Percentiles rank a stretch among this genome's conserved stretches.
Evolutionary conservation across 1,284 basidiomycete genomes (phyloP).

Genomic region (Limonomyces culmigenus): DNA sequence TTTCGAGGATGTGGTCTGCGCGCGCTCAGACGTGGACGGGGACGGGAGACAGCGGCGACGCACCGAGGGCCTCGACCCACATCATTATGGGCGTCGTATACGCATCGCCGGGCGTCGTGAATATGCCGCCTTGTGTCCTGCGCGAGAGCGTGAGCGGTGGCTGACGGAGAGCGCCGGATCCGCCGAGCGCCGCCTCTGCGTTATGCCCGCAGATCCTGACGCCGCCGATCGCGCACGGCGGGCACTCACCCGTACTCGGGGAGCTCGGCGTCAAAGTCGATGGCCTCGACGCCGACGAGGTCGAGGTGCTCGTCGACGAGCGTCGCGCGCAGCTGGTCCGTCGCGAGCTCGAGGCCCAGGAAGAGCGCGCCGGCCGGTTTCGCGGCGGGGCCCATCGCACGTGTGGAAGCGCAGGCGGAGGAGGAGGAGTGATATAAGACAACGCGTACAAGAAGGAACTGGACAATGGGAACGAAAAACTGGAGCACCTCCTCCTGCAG

Average conservation of each 20-base stretch:
- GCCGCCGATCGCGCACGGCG: too few species aligned
- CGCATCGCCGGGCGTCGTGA: constrained; percentile 68
- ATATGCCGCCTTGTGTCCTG: constrained; percentile 71
- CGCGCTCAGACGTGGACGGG: constrained; percentile 9
- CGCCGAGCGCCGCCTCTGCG: too few species aligned
- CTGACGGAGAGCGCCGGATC: too few species aligned
- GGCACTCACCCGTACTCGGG: constrained; percentile 62
- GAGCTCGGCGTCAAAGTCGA: constrained; percentile 67
- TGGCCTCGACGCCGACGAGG: constrained; percentile 58
- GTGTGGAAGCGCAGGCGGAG: too few species aligned
- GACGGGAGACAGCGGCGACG: constrained; percentile 14
- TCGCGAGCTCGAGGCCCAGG: constrained; percentile 63
- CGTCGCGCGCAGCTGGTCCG: constrained; percentile 62
- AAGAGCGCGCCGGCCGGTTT: too few species aligned
- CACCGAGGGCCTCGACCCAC: constrained; percentile 73
- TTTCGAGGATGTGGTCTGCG: constrained; percentile 56
- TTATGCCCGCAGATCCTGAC: constrained; percentile 2
- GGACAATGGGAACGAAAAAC: too few species aligned
- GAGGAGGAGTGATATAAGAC: too few species aligned
- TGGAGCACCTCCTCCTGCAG: too few species aligned
- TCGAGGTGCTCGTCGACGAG: constrained; percentile 68
- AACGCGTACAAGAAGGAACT: too few species aligned
- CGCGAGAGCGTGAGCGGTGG: too few species aligned
- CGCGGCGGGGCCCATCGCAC: too few species aligned
- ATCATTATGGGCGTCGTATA: constrained; percentile 73